These are phyloP conservation scores for Jackrogersella minutella DNA, from an alignment of 495 filamentous ascomycete genomes.

Conservation along the genomic window DNA sequence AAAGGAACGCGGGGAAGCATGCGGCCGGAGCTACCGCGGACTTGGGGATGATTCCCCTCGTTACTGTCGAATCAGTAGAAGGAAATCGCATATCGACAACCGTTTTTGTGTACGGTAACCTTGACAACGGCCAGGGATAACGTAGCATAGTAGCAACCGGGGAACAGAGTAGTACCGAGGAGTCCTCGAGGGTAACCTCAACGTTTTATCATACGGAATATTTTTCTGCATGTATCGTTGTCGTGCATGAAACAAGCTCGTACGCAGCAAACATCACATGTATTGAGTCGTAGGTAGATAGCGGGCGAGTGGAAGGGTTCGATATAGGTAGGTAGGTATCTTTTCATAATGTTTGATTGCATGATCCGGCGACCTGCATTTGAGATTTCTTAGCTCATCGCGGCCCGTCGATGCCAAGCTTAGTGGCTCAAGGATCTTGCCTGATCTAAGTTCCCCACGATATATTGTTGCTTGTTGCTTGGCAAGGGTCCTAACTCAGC, in stretches of 20 bases:
- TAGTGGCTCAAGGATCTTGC: conserved; percentile 3
- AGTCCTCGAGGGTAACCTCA: conserved; percentile 1
- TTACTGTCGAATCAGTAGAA: neutral
- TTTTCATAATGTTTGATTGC: neutral
- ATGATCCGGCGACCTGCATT: neutral
- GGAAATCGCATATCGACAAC: neutral
- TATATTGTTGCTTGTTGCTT: neutral
- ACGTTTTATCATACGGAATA: neutral
- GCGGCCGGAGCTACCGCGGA: conserved; percentile 8
- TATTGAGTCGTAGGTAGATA: neutral
- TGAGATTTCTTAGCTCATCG: neutral
- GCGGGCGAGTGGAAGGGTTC: neutral
- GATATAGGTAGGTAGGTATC: neutral
- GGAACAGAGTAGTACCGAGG: conserved; percentile 3
- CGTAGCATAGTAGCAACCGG: neutral
- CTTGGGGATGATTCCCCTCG: neutral
- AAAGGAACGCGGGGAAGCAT: conserved; percentile 19
- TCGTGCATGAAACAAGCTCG: neutral
- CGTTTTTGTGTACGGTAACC: neutral
- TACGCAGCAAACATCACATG: neutral
- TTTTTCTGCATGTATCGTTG: neutral
- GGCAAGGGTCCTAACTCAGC: neutral
- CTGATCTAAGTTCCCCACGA: conserved; percentile 7
- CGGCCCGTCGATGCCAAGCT: conserved; percentile 13
- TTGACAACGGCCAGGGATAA: conserved; percentile 5